phyloP scores from a whole-genome alignment of 1,284 basidiomycete genomes.

The Ustilago shanxiensis region DNA sequence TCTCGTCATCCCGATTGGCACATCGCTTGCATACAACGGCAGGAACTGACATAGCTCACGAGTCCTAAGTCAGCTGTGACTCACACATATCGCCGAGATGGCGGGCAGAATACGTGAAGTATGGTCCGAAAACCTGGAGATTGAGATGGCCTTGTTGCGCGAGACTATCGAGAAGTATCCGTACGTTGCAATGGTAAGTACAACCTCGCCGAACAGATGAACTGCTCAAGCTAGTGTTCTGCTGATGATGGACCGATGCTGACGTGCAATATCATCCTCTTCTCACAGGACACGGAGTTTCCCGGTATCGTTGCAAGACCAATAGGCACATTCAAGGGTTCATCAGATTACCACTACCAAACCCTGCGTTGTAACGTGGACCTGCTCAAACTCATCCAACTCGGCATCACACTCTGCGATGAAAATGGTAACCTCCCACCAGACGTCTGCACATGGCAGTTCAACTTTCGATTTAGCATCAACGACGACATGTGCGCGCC shows the following conservation, averaged over 20 bases:
- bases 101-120: conserved; percentile 76
- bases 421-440: conserved; percentile 88
- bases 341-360: conserved; percentile 98
- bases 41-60: not conserved
- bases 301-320: conserved; percentile 97
- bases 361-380: conserved; percentile 97
- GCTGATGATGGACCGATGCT: not conserved
- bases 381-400: conserved; percentile 95
- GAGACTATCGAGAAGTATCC: conserved; percentile 89
- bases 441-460: conserved; percentile 94
- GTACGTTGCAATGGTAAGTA: conserved; percentile 84
- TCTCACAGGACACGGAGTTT: conserved; percentile 87
- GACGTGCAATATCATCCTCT: not conserved
- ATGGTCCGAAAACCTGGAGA: conserved; percentile 92
- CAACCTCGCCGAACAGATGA: too few species aligned
- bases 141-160: conserved; percentile 89
- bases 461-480: conserved; percentile 95
- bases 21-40: not conserved
- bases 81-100: conserved; percentile 46
- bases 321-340: conserved; percentile 94
- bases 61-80: not conserved
- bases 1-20: not conserved
- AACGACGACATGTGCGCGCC: conserved; percentile 97
- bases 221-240: not conserved
- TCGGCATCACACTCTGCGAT: conserved; percentile 93